A percentile compares a stretch with the other conserved stretches of the same genome.
Conservation (phyloP, 805 yeast species). For the Ogataea paraovalis region DNA sequence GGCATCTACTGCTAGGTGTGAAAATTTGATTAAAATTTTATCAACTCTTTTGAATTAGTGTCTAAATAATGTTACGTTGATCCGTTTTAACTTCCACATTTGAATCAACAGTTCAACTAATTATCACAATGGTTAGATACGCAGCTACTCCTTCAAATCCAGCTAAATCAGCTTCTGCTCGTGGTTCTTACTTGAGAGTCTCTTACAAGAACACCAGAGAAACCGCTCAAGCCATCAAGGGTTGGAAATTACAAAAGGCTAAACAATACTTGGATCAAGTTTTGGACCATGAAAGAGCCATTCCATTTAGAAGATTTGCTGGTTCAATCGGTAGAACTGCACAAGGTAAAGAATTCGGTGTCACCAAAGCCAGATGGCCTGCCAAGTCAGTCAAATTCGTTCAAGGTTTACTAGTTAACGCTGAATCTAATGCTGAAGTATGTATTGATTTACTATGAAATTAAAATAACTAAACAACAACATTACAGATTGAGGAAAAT, state of each 20-base stretch:
- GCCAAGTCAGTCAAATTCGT: conserved; percentile 95
- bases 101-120: conserved; percentile 4
- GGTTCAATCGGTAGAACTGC: conserved; percentile 98
- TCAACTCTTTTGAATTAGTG: background rate
- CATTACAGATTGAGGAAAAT: background rate
- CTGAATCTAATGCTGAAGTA: conserved; percentile 96
- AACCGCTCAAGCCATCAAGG: conserved; percentile 96
- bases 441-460: conserved; percentile 22
- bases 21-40: no score
- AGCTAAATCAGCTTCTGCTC: conserved; percentile 98
- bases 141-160: conserved; percentile 99
- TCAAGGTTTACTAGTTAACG: conserved; percentile 92
- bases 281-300: conserved; percentile 97
- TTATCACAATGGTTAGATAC: conserved; percentile 90
- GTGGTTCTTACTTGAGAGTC: conserved; percentile 98
- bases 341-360: conserved; percentile 99
- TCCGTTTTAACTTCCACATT: background rate
- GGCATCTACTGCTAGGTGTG: no score
- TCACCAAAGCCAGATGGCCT: conserved; percentile 99
- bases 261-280: conserved; percentile 94
- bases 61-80: background rate
- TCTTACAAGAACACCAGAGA: conserved; percentile 99
- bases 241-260: conserved; percentile 97
- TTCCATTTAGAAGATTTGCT: conserved; percentile 98
- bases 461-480: background rate